These are phyloP conservation scores for Erodium moschatum DNA, from an alignment of 441 rosid species.

Conservation along the genomic window DNA sequence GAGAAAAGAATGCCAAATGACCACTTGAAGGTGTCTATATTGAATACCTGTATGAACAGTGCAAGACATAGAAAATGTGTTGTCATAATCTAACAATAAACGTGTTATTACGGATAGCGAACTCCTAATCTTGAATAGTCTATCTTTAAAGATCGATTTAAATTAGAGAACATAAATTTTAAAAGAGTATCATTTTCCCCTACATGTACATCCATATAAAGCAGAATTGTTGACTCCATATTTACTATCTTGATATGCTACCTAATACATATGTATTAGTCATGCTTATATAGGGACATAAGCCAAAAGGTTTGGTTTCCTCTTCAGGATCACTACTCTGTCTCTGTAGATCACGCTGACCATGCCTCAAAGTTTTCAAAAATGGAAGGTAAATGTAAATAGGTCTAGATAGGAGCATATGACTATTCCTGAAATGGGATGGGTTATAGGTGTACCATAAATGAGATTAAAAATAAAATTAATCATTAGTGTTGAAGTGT, in stretches of 20 bases:
- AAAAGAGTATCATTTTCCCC: background rate
- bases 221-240: background rate
- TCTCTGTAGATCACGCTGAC: background rate
- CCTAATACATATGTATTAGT: background rate
- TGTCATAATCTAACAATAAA: background rate
- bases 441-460: background rate
- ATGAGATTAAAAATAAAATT: background rate
- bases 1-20: constrained; percentile 95
- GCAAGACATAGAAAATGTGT: constrained; percentile 15
- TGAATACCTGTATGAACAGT: constrained; percentile 55
- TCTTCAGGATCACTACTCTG: background rate
- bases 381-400: background rate
- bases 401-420: background rate
- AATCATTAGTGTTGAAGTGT: background rate
- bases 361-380: background rate
- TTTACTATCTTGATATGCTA: background rate
- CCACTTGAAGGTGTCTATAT: constrained; percentile 85
- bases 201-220: background rate
- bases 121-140: background rate
- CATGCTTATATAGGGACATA: background rate
- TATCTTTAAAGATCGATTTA: constrained; percentile 5
- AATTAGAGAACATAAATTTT: background rate
- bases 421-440: background rate
- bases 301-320: background rate
- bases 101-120: background rate